Evolutionary conservation across 768 basidiomycete species (phyloP).

Genomic region (Lactarius sanguifluus): DNA sequence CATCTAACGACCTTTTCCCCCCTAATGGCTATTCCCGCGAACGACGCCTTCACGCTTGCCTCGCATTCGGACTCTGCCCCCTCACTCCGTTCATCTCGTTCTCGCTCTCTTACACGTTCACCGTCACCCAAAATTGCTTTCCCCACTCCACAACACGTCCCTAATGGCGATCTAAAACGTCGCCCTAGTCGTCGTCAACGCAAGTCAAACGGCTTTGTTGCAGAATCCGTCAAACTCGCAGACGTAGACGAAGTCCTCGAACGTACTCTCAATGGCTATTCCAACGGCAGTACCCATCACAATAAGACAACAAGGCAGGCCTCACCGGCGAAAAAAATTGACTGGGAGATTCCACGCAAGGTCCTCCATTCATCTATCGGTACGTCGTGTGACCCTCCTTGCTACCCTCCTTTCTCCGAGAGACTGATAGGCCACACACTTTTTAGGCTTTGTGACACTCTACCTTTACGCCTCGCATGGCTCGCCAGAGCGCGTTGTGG

Average conservation of each 20-base stretch:
- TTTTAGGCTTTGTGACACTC: conserved; percentile 61
- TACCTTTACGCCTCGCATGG: conserved; percentile 54
- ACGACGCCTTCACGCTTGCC: conserved; percentile 30
- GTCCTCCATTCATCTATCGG: conserved; percentile 86
- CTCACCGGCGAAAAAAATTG: conserved; percentile 39
- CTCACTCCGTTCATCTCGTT: conserved; percentile 28
- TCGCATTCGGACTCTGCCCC: conserved; percentile 27
- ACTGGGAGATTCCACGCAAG: conserved; percentile 93
- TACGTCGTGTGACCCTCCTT: conserved; percentile 39
- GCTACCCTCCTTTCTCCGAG: conserved; percentile 1
- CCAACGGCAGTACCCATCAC: conserved; percentile 11
- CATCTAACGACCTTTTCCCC: not conserved
- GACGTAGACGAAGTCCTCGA: conserved; percentile 28
- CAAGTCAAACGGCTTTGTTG: conserved; percentile 24
- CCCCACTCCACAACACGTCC: conserved; percentile 17
- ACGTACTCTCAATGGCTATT: conserved; percentile 17
- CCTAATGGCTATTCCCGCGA: conserved; percentile 26
- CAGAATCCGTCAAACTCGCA: conserved; percentile 25
- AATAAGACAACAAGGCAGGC: not conserved
- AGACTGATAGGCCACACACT: not conserved
- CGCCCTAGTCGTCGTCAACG: conserved; percentile 27
- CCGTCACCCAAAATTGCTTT: conserved; percentile 31
- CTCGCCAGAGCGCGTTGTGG: conserved; percentile 52
- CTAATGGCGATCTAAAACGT: conserved; percentile 25
- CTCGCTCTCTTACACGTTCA: conserved; percentile 30